phyloP scores from a whole-genome alignment of 306 rosid species.

The Cicer bijugum region DNA sequence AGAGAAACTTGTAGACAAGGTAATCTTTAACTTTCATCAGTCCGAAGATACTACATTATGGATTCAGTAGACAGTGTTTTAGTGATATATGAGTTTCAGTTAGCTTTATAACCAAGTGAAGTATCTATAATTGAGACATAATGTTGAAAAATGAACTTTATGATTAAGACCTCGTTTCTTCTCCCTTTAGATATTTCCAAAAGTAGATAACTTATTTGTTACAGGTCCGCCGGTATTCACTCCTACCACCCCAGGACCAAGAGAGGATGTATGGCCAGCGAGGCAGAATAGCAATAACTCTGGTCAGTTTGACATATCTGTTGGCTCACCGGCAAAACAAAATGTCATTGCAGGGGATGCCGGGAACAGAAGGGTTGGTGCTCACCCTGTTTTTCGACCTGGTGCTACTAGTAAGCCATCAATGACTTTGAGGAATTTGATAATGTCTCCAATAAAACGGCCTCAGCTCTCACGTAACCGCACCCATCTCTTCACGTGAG shows the following conservation, averaged over 20 bases:
- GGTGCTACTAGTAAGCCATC: constrained; percentile 73
- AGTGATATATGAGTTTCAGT: neutral
- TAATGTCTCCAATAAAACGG: constrained; percentile 93
- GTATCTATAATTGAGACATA: neutral
- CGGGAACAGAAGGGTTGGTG: constrained; percentile 73
- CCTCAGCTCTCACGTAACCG: constrained; percentile 94
- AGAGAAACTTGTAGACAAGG: constrained; percentile 84
- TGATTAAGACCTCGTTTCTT: constrained; percentile 38
- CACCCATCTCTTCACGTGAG: constrained; percentile 83
- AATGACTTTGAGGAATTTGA: constrained; percentile 79
- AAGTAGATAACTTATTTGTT: constrained; percentile 82
- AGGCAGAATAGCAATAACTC: constrained; percentile 90
- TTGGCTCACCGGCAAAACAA: constrained; percentile 83
- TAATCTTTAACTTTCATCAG: constrained; percentile 48
- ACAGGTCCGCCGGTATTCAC: constrained; percentile 78
- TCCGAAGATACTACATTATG: constrained; percentile 8
- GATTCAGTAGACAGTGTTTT: constrained; percentile 14
- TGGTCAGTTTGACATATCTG: constrained; percentile 74
- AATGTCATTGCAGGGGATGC: constrained; percentile 59
- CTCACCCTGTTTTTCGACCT: constrained; percentile 62
- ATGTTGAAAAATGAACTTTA: constrained; percentile 21
- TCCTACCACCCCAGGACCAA: constrained; percentile 99
- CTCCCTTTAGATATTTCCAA: constrained; percentile 64
- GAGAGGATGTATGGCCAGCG: constrained; percentile 93
- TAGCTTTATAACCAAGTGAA: constrained; percentile 33